These are phyloP conservation scores for Colletotrichum kahawae DNA, from an alignment of 2,329 filamentous ascomycete species.

Conservation along the genomic window DNA sequence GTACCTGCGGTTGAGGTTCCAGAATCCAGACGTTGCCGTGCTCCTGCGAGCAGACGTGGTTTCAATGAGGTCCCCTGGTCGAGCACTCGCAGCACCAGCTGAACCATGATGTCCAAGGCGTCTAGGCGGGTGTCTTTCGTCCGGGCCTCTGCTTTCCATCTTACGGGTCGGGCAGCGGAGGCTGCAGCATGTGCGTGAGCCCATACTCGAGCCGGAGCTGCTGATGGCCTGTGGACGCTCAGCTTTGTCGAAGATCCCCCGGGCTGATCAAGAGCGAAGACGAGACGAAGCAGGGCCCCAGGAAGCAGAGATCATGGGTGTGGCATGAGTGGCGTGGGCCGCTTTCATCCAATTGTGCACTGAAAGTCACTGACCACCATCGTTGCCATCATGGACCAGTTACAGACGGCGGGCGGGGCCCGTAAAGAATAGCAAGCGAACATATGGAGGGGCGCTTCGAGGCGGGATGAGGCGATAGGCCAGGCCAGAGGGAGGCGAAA, in stretches of 20 bases:
- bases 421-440: neutral
- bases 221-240: neutral
- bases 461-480: neutral
- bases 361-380: neutral
- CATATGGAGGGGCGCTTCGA: neutral
- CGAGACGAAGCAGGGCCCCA: constrained; percentile 13
- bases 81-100: constrained; percentile 10
- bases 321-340: constrained; percentile 6
- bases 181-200: constrained; percentile 15
- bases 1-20: neutral
- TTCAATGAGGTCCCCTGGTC: constrained; percentile 5
- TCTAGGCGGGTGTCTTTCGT: constrained; percentile 1
- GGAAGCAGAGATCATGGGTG: neutral
- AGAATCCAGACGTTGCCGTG: constrained; percentile 9
- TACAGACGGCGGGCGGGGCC: neutral
- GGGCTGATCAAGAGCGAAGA: constrained; percentile 1
- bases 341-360: constrained; percentile 15
- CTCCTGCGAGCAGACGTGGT: constrained; percentile 7
- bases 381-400: neutral
- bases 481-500: neutral
- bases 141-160: neutral
- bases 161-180: constrained; percentile 10
- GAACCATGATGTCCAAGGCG: neutral
- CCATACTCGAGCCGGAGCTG: neutral
- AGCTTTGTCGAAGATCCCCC: neutral